Percentiles rank a stretch among this genome's conserved stretches.
Evolutionary conservation across 208 protist genomes (phyloP).

Genomic region (Trypanosoma grayi): DNA sequence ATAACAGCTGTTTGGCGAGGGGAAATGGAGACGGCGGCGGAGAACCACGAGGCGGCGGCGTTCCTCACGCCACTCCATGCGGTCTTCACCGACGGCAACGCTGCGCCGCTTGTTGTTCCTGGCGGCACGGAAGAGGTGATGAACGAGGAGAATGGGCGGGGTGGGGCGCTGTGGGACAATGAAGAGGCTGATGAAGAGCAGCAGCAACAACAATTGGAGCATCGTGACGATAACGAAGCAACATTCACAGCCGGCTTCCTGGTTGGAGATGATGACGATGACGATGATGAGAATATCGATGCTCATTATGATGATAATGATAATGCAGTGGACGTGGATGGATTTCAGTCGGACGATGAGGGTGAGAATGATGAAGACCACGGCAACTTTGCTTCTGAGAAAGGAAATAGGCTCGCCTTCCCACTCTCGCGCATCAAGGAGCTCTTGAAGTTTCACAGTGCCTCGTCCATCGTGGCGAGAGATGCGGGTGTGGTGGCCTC

Average conservation of each 20-base stretch:
- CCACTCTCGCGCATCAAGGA: constrained; percentile 58
- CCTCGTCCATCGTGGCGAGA: constrained; percentile 47
- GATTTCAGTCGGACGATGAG: constrained; percentile 4
- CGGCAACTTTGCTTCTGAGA: not conserved
- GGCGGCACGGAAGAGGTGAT: constrained; percentile 4
- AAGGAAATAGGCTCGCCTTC: constrained; percentile 18
- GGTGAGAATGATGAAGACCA: not conserved
- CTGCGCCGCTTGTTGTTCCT: not conserved
- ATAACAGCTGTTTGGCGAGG: no score
- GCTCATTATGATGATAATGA: no score
- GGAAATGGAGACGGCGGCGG: not conserved
- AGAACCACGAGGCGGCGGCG: constrained; percentile 22
- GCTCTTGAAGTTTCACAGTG: constrained; percentile 61
- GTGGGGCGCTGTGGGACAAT: not conserved
- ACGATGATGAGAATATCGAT: constrained; percentile 11
- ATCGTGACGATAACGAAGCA: not conserved
- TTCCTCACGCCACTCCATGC: constrained; percentile 57
- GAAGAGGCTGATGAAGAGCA: not conserved
- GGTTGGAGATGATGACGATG: constrained; percentile 8
- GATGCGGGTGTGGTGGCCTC: constrained; percentile 33
- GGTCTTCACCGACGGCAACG: constrained; percentile 21
- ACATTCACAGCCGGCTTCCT: not conserved
- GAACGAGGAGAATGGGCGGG: not conserved
- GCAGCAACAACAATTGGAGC: not conserved
- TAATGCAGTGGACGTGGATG: constrained; percentile 3